phyloP scores from a whole-genome alignment of 306 rosid genomes.

The Biancaea sappan region DNA sequence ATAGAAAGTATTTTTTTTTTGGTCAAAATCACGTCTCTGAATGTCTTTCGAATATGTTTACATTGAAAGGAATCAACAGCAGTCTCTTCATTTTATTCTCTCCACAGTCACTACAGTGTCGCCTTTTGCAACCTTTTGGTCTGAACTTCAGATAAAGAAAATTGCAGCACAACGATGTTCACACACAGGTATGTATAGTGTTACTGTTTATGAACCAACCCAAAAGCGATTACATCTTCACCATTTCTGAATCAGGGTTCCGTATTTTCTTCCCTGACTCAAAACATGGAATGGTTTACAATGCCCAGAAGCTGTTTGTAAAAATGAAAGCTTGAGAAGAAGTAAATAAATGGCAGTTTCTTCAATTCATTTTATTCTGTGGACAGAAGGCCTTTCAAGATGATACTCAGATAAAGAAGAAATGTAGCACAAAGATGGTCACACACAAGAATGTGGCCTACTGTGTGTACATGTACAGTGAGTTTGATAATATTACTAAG shows the following conservation, averaged over 20 bases:
- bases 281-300: not conserved
- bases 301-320: not conserved
- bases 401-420: not conserved
- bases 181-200: slow-evolving; percentile 15
- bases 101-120: slow-evolving; percentile 14
- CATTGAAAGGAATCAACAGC: not conserved
- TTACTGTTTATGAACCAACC: too few species aligned
- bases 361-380: not conserved
- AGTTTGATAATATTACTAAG: too few species aligned
- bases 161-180: slow-evolving; percentile 32
- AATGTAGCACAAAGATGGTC: slow-evolving; percentile 12
- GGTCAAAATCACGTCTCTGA: too few species aligned
- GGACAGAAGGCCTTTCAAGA: not conserved
- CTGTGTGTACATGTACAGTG: not conserved
- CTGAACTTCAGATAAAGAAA: slow-evolving; percentile 42
- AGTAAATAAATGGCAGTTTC: not conserved
- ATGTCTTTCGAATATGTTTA: not conserved
- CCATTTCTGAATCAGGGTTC: not conserved
- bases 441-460: slow-evolving; percentile 1
- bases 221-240: too few species aligned
- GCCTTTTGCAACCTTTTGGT: slow-evolving; percentile 35
- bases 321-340: not conserved
- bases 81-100: slow-evolving; percentile 25
- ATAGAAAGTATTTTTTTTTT: too few species aligned
- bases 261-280: not conserved